phyloP scores from a whole-genome alignment of 371 early-diverging fungal genomes.

The Dichotomocladium elegans region DNA sequence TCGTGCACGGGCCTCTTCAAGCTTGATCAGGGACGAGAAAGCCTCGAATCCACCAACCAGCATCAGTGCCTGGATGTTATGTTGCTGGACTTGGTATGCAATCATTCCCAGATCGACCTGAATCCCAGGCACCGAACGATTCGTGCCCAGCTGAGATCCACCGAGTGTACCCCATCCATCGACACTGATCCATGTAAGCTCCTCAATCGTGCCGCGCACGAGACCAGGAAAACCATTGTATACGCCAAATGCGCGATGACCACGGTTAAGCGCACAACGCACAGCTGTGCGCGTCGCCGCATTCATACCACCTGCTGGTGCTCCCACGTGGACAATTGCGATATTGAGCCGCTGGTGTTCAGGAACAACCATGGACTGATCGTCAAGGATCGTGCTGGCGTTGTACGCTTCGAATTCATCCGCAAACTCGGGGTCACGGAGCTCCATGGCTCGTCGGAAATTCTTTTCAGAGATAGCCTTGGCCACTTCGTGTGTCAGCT shows the following conservation, averaged over 20 bases:
- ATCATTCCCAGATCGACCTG: slow-evolving; percentile 73
- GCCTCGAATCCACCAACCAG: slow-evolving; percentile 97
- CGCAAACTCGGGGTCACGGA: slow-evolving; percentile 82
- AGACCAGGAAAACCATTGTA: slow-evolving; percentile 96
- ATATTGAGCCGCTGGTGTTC: slow-evolving; percentile 64
- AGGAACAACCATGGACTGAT: slow-evolving; percentile 13
- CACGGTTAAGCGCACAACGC: slow-evolving; percentile 81
- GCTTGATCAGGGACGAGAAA: slow-evolving; percentile 66
- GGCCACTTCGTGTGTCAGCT: slow-evolving; percentile 62
- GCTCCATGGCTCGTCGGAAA: slow-evolving; percentile 79
- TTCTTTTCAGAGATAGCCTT: slow-evolving; percentile 72
- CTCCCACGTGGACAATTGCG: slow-evolving; percentile 91
- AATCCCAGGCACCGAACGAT: slow-evolving; percentile 80
- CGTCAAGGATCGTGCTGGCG: slow-evolving; percentile 28
- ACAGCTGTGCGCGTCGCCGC: slow-evolving; percentile 55
- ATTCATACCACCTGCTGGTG: slow-evolving; percentile 70
- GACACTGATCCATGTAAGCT: slow-evolving; percentile 82
- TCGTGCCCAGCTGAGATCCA: slow-evolving; percentile 95
- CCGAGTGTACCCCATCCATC: slow-evolving; percentile 89
- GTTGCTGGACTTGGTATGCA: slow-evolving; percentile 88
- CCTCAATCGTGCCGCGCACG: slow-evolving; percentile 72
- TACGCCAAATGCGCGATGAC: slow-evolving; percentile 77
- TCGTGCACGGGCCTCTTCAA: slow-evolving; percentile 64
- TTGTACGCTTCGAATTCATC: slow-evolving; percentile 28
- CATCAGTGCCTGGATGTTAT: slow-evolving; percentile 84